Evolutionary conservation across 805 yeast genomes (phyloP).

Genomic region (Alloascoidea hylecoeti): DNA sequence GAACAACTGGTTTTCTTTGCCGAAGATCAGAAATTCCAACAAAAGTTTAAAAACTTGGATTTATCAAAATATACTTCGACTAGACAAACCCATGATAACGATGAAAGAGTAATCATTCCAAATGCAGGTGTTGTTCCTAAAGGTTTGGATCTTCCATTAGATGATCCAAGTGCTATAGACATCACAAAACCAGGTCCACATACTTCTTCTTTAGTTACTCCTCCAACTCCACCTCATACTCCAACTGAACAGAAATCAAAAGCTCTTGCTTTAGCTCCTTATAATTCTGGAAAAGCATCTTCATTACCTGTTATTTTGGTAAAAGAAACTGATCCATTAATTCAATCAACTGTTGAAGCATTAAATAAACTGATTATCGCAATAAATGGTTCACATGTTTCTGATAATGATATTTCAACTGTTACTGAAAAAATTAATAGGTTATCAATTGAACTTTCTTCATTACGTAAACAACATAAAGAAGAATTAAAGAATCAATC

Average conservation of each 20-base stretch:
- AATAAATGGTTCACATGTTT: constrained; percentile 20
- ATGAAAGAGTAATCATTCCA: background rate
- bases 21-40: constrained; percentile 24
- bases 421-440: constrained; percentile 11
- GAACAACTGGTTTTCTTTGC: constrained; percentile 35
- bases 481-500: constrained; percentile 11
- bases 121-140: constrained; percentile 4
- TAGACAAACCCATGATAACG: background rate
- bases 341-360: constrained; percentile 11
- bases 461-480: constrained; percentile 8
- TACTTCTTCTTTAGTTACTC: constrained; percentile 12
- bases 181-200: constrained; percentile 5
- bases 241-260: constrained; percentile 9
- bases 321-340: constrained; percentile 9
- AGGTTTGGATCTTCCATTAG: constrained; percentile 1
- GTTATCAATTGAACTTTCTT: constrained; percentile 10
- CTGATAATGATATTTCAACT: constrained; percentile 11
- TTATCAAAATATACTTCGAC: constrained; percentile 6
- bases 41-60: constrained; percentile 7
- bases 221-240: constrained; percentile 19
- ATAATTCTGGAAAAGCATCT: constrained; percentile 12
- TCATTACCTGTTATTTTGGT: constrained; percentile 7
- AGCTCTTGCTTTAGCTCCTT: constrained; percentile 16
- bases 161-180: constrained; percentile 7
- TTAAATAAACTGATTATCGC: constrained; percentile 20